Percentiles rank a stretch among this genome's conserved stretches.
Conservation (phyloP, 768 basidiomycete genomes). For the Cystobasidium tubakii region DNA sequence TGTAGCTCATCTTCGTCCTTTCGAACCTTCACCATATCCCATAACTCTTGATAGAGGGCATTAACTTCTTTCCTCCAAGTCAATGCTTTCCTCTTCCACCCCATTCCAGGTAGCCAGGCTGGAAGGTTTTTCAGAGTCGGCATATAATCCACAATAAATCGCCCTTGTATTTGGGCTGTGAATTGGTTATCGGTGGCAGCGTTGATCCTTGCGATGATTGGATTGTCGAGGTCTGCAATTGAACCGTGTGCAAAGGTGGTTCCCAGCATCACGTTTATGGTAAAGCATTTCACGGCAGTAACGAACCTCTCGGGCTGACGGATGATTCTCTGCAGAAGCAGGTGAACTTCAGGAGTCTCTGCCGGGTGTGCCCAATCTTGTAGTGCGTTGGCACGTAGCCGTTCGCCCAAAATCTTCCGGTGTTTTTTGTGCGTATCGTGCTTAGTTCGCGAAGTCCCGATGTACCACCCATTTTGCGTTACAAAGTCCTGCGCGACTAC, state of each 20-base stretch:
- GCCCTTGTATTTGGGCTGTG: not conserved
- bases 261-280: not conserved
- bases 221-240: not conserved
- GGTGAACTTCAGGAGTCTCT: constrained; percentile 2
- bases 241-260: not conserved
- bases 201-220: not conserved
- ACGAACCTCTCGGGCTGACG: not conserved
- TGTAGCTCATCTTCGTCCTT: not conserved
- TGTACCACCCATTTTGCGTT: constrained; percentile 8
- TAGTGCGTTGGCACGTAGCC: not conserved
- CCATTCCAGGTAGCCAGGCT: constrained; percentile 3
- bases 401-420: not conserved
- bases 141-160: constrained; percentile 2
- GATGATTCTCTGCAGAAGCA: not conserved
- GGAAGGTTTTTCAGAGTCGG: constrained; percentile 1
- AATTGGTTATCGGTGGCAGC: constrained; percentile 1
- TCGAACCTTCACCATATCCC: not conserved
- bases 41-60: not conserved
- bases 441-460: constrained; percentile 2
- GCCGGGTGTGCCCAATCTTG: constrained; percentile 6
- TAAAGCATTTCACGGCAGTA: constrained; percentile 1
- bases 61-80: constrained; percentile 1
- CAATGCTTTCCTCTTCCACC: not conserved
- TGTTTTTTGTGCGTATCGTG: constrained; percentile 2
- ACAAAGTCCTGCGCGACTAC: constrained; percentile 5